These are phyloP conservation scores for Cytospora piceicola DNA, from an alignment of 2,329 filamentous ascomycete species.

Conservation along the genomic window DNA sequence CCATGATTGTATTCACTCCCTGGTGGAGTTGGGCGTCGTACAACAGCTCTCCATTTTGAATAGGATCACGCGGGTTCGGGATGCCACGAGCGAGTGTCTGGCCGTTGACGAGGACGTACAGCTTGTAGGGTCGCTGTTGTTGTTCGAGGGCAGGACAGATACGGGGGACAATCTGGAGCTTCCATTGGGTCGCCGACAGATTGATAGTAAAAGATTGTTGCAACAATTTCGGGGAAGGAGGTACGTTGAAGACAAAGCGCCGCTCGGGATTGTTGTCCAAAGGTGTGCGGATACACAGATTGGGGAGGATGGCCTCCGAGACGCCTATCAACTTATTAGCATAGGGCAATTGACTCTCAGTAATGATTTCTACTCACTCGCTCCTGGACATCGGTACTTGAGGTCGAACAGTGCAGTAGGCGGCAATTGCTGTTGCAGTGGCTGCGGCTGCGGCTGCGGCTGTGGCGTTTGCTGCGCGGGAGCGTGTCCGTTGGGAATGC, in stretches of 20 bases:
- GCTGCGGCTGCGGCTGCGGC: not conserved
- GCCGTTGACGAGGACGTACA: constrained; percentile 74
- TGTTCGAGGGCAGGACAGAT: constrained; percentile 65
- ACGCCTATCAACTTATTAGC: constrained; percentile 46
- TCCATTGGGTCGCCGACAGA: constrained; percentile 68
- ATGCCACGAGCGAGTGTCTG: constrained; percentile 57
- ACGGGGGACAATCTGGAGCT: constrained; percentile 71
- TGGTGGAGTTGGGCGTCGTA: constrained; percentile 75
- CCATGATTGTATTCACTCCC: constrained; percentile 77
- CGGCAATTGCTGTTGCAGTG: not conserved
- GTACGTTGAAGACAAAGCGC: constrained; percentile 66
- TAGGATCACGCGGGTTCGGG: constrained; percentile 58
- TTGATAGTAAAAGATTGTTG: constrained; percentile 76
- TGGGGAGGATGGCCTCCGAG: constrained; percentile 68
- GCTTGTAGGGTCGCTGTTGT: constrained; percentile 69
- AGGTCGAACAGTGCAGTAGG: constrained; percentile 23
- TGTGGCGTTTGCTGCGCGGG: constrained; percentile 5
- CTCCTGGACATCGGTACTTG: constrained; percentile 29
- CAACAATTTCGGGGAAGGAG: constrained; percentile 66
- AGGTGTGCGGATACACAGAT: constrained; percentile 69
- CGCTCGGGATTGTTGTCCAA: constrained; percentile 65
- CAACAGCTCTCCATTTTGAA: constrained; percentile 62
- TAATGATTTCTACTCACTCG: constrained; percentile 15
- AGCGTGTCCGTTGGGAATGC: constrained; percentile 23
- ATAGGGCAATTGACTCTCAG: not conserved